phyloP scores from a whole-genome alignment of 805 yeast species.

The Henningerozyma blattae region DNA sequence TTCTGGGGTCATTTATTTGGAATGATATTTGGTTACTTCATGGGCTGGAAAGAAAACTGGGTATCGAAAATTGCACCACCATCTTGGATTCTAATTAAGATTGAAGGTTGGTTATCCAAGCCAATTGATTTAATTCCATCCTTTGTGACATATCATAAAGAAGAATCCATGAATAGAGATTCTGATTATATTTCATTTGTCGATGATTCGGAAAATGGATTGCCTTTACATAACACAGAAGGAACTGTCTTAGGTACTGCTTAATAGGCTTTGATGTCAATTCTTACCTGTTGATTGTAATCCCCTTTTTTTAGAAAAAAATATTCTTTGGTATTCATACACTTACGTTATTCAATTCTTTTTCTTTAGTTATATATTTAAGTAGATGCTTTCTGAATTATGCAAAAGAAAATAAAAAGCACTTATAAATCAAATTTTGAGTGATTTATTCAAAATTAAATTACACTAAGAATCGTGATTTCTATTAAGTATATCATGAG shows the following conservation, averaged over 20 bases:
- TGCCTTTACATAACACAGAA: slow-evolving; percentile 1
- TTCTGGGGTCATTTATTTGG: slow-evolving; percentile 68
- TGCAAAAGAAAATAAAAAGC: too few relatives aligned
- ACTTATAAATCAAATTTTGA: too few relatives aligned
- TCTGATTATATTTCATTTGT: slow-evolving; percentile 22
- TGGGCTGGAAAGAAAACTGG: slow-evolving; percentile 38
- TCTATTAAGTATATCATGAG: too few relatives aligned
- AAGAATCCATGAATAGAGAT: slow-evolving; percentile 33
- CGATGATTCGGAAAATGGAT: slow-evolving; percentile 1
- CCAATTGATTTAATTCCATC: slow-evolving; percentile 43
- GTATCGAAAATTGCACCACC: slow-evolving; percentile 54
- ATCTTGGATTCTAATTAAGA: slow-evolving; percentile 45
- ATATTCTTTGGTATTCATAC: too few relatives aligned
- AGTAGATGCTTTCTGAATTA: too few relatives aligned
- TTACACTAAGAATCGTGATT: too few relatives aligned
- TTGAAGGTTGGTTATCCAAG: slow-evolving; percentile 42
- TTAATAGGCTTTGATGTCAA: too few relatives aligned
- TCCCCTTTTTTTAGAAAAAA: too few relatives aligned
- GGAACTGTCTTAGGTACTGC: slow-evolving; percentile 5
- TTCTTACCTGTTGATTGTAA: too few relatives aligned
- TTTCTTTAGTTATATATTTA: too few relatives aligned
- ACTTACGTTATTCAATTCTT: too few relatives aligned
- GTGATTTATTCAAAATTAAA: too few relatives aligned
- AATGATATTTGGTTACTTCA: slow-evolving; percentile 50
- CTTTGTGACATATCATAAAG: slow-evolving; percentile 41